Base-by-base conservation (phyloP, 2,329 filamentous ascomycete genomes). In the Pseudocercospora macadamiae region DNA sequence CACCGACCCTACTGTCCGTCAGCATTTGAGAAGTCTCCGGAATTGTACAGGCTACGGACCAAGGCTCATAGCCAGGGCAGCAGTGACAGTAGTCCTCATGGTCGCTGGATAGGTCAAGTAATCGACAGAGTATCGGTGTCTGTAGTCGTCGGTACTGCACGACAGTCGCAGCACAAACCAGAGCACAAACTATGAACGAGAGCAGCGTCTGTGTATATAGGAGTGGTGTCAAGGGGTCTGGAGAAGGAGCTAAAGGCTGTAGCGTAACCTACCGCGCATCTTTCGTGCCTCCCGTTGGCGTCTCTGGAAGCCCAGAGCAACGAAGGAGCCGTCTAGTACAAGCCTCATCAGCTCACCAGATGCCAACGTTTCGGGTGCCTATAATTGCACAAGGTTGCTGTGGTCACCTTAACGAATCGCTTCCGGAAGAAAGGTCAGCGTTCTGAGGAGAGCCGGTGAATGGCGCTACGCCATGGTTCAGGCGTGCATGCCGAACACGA, bases 1-100 rank as follows among this genome's bases (percentile, higher is more conserved):
- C 28, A 55, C 55, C 34, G 58, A 54, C 58, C 57, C 67, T 69
- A 21, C 32, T 21, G 6, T 47, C 23, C 23, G n/a, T 47, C 23
- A 47, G 42, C 42, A 14, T 6, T 23, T 23, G 7, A 25, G 21
- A 25, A n/a, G 19, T 23, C 10, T 14, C 19, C 12, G 14, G 21
- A 14, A 19, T 16, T 10, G 9, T 47, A 25, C 10, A 12, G 26
- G 16, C 14, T 4, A 49, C 47, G 4, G 8, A 49, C 47, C 47
- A 34, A 49, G 28, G 47, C 47, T 49, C 26, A 21, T n/a, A 49
- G 47, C 47, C 47, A 49, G 47, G 28, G 47, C n/a, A 30, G 47
- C 47, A 49, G 26, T 18, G 3, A 34, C 14, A 16, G 47, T 49
- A 23, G 18, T 49, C 47, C 30, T 49, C 3, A 21, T 47, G 42